Base-by-base conservation (phyloP, 192 early-diverging fungal genomes). In the Lobosporangium transversale region DNA sequence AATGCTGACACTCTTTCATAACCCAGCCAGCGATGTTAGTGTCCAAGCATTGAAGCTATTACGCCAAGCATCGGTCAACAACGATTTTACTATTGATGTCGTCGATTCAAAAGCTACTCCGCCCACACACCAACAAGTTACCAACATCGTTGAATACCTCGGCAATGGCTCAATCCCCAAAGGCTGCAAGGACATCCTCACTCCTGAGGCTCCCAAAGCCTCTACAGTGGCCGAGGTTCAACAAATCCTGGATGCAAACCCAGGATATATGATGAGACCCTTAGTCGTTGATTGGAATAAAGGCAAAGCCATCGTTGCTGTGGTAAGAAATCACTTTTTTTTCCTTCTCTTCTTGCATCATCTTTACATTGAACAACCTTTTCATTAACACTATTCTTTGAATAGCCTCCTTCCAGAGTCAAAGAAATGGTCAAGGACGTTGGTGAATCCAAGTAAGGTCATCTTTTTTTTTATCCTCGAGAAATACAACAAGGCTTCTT, bases 261-360 rank as follows among this genome's bases (percentile, higher is more conserved):
- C 73, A 18, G 58, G 58, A 0, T 76, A 67, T 21, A 35, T 76
- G 64, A 53, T 23, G 14, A 67, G 56, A 33, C 73, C 73, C 1
- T 26, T 76, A 17, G 40, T 76, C 17, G 73, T 67, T 26, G 64
- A 67, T 32, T 76, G 73, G 73, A 76, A 76, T 43, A 67, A 76
- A 31, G 64, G 64, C 64, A 76, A 66, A 26, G 70, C 70, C 24
- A 45, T 74, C n/a, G 42, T 74, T 27, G 56, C 40, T 21, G 56
- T 30, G 21, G 56, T 58, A 58, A 15, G 53, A 14, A 51, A 21
- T 15, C 17, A 21, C 14, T 6, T 49, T 49, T 7, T 49, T 23
- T 5, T 49, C 14, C 14, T 40, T 40, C 37, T 40, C 37, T 40
- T 40, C 37, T 40, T 40, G 37, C 37, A 29, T 27, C 29, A 4